These are phyloP conservation scores for Hsuehochloa calcarea DNA, from an alignment of 176 grass and related monocot species.

Conservation along the genomic window DNA sequence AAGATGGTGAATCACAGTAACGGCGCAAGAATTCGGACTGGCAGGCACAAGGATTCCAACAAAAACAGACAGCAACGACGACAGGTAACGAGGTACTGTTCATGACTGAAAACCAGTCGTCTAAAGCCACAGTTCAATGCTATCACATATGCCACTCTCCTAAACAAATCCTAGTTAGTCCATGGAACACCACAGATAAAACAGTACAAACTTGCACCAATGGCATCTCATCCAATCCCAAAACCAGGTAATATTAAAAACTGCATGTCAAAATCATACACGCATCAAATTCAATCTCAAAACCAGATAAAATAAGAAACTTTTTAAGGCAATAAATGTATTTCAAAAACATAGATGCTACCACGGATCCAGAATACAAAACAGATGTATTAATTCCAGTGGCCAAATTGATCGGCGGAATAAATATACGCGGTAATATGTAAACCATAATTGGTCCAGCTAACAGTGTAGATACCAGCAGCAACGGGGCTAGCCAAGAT, in stretches of 20 bases:
- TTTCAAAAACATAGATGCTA: background rate
- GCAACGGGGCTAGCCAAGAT: background rate
- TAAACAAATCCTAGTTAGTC: background rate
- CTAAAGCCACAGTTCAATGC: background rate
- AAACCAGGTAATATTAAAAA: background rate
- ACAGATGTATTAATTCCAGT: background rate
- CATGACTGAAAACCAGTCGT: background rate
- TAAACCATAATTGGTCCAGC: background rate
- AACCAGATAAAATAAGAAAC: background rate
- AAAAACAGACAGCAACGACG: background rate
- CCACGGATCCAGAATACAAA: background rate
- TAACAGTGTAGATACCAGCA: background rate
- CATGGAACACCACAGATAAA: background rate
- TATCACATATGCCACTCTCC: background rate
- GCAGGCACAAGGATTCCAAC: background rate
- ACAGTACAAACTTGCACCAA: background rate
- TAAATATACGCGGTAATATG: background rate
- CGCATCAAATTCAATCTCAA: background rate
- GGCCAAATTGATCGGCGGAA: too few species aligned
- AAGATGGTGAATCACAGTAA: background rate
- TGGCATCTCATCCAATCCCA: background rate
- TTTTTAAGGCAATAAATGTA: background rate
- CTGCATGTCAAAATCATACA: background rate
- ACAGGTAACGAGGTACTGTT: background rate
- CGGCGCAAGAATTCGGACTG: background rate